Percentiles rank a stretch among this genome's conserved stretches.
Conservation (phyloP, 768 basidiomycete species). For the Pulveroboletus sp. region DNA sequence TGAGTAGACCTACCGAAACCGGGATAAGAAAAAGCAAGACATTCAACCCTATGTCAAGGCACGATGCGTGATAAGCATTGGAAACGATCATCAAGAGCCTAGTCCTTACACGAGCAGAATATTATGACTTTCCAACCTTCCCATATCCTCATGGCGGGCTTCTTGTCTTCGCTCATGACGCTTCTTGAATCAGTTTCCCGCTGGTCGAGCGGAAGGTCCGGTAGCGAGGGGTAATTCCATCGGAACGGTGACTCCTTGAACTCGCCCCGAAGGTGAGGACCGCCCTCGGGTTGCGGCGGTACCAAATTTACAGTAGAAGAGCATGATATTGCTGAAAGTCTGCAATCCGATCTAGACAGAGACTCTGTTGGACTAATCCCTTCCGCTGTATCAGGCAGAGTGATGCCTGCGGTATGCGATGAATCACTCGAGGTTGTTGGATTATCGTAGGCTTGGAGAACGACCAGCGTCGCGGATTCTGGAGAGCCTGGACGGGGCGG, state of each 20-base stretch:
- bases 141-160: constrained; percentile 26
- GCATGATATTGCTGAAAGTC: constrained; percentile 24
- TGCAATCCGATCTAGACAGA: constrained; percentile 19
- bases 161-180: constrained; percentile 1
- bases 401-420: background rate
- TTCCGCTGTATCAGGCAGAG: constrained; percentile 2
- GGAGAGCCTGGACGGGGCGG: constrained; percentile 16
- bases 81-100: background rate
- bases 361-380: constrained; percentile 10
- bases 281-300: constrained; percentile 11
- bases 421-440: background rate
- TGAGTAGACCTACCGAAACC: constrained; percentile 48
- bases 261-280: constrained; percentile 15
- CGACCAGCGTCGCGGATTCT: constrained; percentile 30
- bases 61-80: background rate
- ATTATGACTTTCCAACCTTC: constrained; percentile 54
- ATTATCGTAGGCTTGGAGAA: constrained; percentile 24
- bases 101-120: constrained; percentile 51
- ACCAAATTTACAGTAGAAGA: constrained; percentile 24
- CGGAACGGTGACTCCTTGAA: constrained; percentile 28
- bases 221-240: constrained; percentile 28
- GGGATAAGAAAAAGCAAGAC: constrained; percentile 63
- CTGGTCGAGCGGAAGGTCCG: constrained; percentile 17
- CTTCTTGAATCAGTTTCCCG: background rate
- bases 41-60: constrained; percentile 56